Evolutionary conservation across 192 early-diverging fungal species (phyloP), one percentile per base, ranked within the genome.

Genomic region (Podila minutissima): DNA sequence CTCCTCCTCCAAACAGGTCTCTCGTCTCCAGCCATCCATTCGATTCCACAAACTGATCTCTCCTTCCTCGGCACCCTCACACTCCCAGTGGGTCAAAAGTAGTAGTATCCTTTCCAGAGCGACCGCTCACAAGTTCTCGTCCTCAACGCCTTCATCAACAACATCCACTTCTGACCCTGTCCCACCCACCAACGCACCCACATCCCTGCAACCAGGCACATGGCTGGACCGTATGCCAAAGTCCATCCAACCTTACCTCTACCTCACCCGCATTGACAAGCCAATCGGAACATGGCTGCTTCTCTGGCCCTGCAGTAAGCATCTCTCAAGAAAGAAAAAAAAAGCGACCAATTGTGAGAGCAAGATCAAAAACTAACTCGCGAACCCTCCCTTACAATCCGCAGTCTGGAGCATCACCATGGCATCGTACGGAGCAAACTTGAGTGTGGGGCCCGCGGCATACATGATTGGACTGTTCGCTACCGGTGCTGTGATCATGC

Each of bases 211-310:
- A 3, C 71, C 77, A 19, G 66, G 70, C 10, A 69, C 77, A 5
- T 81, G 77, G 77, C 29, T 81, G 24, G 77, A 81, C 24, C 66
- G 62, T 15, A 73, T 92, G 26, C 70, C 83, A 31, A 75, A 71
- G 46, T 66, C 84, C 10, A 50, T 86, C n/a, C 88, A 90, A 2
- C 94, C 94, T 3, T 96, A 95, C 74, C 75, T 92, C 20, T 90
- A 86, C 64, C 82, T 99, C 28, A 89, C 92, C 2, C 86, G 97
- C 1, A 71, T 97, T 8, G 96, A 99, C 72, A 95, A 95, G 74
- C 96, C 97, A 0, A 93, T 94, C 50, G 97, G 96, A 1, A 97
- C 96, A 2, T 96, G 94, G 91, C 85, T 99, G 29, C 88, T 99
- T 20, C 94, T 90, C 67, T 93, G 96, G 86, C 97, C 97, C 24